Evolutionary conservation across 805 yeast species (phyloP).

Genomic region (Torulaspora indica): DNA sequence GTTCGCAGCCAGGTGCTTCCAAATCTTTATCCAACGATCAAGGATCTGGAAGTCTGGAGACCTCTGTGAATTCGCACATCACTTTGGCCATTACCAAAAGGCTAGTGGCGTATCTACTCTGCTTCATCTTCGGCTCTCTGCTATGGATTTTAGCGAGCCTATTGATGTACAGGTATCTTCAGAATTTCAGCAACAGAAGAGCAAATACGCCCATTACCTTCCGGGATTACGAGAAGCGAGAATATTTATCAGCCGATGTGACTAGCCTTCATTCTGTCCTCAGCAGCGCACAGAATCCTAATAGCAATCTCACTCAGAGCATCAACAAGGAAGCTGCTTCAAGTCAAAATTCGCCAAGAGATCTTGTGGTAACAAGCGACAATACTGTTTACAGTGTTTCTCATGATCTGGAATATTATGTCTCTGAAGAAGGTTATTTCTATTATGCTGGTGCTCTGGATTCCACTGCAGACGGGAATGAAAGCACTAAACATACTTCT

Average conservation of each 20-base stretch:
- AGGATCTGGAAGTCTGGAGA: slow-evolving; percentile 10
- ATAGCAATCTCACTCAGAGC: background rate
- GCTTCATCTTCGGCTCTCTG: slow-evolving; percentile 13
- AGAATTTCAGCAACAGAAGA: background rate
- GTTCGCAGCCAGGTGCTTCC: background rate
- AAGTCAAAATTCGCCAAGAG: slow-evolving; percentile 7
- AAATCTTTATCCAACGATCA: background rate
- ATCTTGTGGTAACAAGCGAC: slow-evolving; percentile 18
- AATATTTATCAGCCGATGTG: background rate
- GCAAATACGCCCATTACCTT: background rate
- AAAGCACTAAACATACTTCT: slow-evolving; percentile 7
- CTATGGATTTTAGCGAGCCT: slow-evolving; percentile 14
- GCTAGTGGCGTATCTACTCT: slow-evolving; percentile 16
- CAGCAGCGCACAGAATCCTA: background rate
- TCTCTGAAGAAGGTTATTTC: slow-evolving; percentile 27
- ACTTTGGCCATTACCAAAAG: slow-evolving; percentile 10
- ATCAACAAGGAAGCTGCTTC: background rate
- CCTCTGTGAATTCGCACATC: slow-evolving; percentile 2
- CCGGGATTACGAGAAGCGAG: slow-evolving; percentile 1
- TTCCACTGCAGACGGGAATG: slow-evolving; percentile 11
- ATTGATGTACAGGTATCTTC: slow-evolving; percentile 6
- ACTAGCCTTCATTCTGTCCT: background rate
- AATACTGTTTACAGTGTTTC: slow-evolving; percentile 21
- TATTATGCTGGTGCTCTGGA: slow-evolving; percentile 21
- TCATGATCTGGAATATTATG: slow-evolving; percentile 24